Evolutionary conservation across 1,284 basidiomycete species (phyloP), one percentile per base, ranked within the genome.

Genomic region (Meira nashicola): DNA sequence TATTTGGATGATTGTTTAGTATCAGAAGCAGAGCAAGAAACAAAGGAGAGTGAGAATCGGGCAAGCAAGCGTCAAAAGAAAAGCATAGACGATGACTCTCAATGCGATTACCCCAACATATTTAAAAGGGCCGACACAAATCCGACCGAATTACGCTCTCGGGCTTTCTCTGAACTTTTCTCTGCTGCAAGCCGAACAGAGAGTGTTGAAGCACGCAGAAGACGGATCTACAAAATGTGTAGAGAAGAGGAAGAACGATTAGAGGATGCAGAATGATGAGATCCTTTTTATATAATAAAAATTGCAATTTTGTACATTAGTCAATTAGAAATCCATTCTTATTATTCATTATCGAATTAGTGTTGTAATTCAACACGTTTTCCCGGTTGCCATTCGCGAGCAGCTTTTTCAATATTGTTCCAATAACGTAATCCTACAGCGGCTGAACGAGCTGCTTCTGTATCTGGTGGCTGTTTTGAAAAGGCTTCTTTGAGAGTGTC

Each of bases 1-100:
- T 79, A 92, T 39, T 54, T 75, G 38, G 62, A 67, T 0, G 70
- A 72, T 52, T 67, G 62, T 2, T 50, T 73, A 7, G 48, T 60
- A 0, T 63, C 63, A 11, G 14, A 21, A 28, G 6, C 33, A 3
- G 55, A 39, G 23, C 40, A 60, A 46, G 15, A 53, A n/a, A 37
- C 23, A 23, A 37, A 11, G 48, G 21, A 25, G 2, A 25, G 12
- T 23, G 21, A 5, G 5, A 23, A 48, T n/a, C 46, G 46, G 12
- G 25, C 17, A 5, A 23, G 17, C 17, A 25, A 12, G 7, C 23
- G 17, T 48, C 46, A 48, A 58, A 37, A 64, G 50, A 5, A 40
- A 54, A 15, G 55, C 50, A 54, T 53, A 0, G 41, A 54, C 5
- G 43, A 9, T 6, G 44, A 7, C 14, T 28, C 39, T 8, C 40